Evolutionary conservation across 352 stramenopile genomes (phyloP).

Genomic region (Elongisporangium prolatum): DNA sequence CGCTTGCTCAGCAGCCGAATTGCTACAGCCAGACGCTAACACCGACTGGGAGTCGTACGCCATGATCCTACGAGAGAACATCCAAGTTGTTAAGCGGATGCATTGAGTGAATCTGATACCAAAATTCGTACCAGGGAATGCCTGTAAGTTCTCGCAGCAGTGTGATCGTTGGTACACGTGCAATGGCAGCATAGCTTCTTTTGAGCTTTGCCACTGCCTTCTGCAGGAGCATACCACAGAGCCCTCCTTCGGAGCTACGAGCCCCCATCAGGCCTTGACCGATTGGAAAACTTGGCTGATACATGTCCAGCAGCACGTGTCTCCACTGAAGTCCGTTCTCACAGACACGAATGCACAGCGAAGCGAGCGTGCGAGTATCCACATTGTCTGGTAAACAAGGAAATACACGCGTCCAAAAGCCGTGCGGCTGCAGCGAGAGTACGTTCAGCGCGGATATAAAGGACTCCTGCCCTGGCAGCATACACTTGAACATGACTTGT

Average conservation of each 20-base stretch:
- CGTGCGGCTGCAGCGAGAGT: slow-evolving; percentile 10
- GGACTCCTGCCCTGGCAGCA: slow-evolving; percentile 24
- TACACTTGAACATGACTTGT: slow-evolving; percentile 9
- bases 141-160: slow-evolving; percentile 46
- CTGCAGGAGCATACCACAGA: slow-evolving; percentile 36
- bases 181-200: slow-evolving; percentile 29
- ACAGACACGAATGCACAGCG: slow-evolving; percentile 21
- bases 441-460: slow-evolving; percentile 27
- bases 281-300: slow-evolving; percentile 31
- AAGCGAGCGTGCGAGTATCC: background rate
- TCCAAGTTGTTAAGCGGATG: background rate
- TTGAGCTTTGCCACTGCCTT: slow-evolving; percentile 59
- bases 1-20: background rate
- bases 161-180: slow-evolving; percentile 14
- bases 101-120: background rate
- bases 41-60: background rate
- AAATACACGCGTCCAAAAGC: slow-evolving; percentile 22
- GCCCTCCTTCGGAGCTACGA: slow-evolving; percentile 18
- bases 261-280: slow-evolving; percentile 22
- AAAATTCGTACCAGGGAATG: slow-evolving; percentile 25
- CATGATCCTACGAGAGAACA: background rate
- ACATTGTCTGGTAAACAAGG: slow-evolving; percentile 3
- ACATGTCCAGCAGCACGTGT: slow-evolving; percentile 39
- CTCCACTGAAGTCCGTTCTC: slow-evolving; percentile 22
- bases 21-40: too few relatives aligned